Evolutionary conservation across 768 basidiomycete genomes (phyloP), one percentile per base, ranked within the genome.

Genomic region (Suillus variegatus): DNA sequence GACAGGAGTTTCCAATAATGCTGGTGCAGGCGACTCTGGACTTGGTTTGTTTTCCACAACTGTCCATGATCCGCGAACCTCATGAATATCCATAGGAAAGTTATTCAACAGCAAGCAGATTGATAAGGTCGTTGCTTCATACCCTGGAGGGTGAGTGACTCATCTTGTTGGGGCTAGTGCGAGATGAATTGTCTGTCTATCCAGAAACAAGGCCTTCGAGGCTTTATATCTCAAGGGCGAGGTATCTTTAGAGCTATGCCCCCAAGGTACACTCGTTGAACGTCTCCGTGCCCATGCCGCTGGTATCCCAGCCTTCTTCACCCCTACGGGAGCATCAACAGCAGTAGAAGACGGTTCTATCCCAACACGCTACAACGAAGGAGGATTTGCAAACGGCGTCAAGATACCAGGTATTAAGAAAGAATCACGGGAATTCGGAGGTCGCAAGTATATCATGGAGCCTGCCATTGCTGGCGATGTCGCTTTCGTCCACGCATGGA

Each of bases 271-370:
- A 16, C 86, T 97, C 52, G 88, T 90, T 18, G 95, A 95, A 73
- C 89, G 94, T 65, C 82, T 95, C 66, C 90, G 94, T 43, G 92
- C 95, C 8, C 91, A 93, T 64, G 94, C 93, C 10, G 92, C 93
- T 13, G 95, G 95, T 60, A 94, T 95, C 66, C 94, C 95, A 20
- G 94, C 91, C n/a, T 95, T 97, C 82, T 96, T 82, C 78, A 97
- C 93, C 6, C 95, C 94, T 18, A 95, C 94, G 0, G 95, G 95
- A 18, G 92, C 93, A 9, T 85, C 85, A 25, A 95, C 94, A 22
- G 92, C 92, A 3, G 86, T 94, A 3, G 92, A 95, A 75, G 79
- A 87, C 56, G 94, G 94, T 2, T 76, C 84, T 4, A 93, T 95
- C 71, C 91, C 94, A 35, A 84, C 90, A 69, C 85, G 89, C 28